phyloP scores from a whole-genome alignment of 768 basidiomycete genomes.

The Mycena floridula region DNA sequence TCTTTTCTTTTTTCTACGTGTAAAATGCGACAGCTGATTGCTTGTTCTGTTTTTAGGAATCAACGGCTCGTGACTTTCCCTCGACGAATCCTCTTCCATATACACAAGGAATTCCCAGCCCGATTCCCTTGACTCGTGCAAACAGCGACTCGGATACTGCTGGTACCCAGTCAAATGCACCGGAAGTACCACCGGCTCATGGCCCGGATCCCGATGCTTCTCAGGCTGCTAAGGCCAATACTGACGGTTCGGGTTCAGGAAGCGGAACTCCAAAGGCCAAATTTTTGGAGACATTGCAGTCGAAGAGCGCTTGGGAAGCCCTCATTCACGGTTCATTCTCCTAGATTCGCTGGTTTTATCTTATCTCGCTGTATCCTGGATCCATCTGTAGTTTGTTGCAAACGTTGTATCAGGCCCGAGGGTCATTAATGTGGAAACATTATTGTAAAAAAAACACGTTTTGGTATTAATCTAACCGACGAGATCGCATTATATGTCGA shows the following conservation, averaged over 20 bases:
- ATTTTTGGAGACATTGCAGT: slow-evolving; percentile 52
- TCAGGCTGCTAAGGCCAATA: background rate
- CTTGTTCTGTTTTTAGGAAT: background rate
- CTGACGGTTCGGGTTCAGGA: slow-evolving; percentile 10
- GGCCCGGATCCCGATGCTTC: background rate
- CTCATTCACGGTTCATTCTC: slow-evolving; percentile 63
- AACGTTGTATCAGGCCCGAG: too few relatives aligned
- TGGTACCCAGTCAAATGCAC: background rate
- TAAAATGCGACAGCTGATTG: background rate
- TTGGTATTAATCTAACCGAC: too few relatives aligned
- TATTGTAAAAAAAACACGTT: too few relatives aligned
- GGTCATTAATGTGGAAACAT: too few relatives aligned
- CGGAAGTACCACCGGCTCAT: background rate
- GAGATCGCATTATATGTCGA: too few relatives aligned
- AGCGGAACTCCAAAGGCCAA: slow-evolving; percentile 33
- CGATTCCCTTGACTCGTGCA: background rate
- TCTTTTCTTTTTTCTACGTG: background rate
- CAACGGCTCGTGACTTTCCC: background rate
- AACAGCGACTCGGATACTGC: background rate
- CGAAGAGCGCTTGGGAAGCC: slow-evolving; percentile 62
- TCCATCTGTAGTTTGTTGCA: too few relatives aligned
- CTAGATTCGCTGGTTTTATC: too few relatives aligned
- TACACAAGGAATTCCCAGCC: background rate
- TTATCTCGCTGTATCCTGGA: too few relatives aligned
- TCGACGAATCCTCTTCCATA: background rate